A percentile compares a stretch with the other conserved stretches of the same genome.
Evolutionary conservation across 192 early-diverging fungal species (phyloP).

Genomic region (Dispira parvispora): DNA sequence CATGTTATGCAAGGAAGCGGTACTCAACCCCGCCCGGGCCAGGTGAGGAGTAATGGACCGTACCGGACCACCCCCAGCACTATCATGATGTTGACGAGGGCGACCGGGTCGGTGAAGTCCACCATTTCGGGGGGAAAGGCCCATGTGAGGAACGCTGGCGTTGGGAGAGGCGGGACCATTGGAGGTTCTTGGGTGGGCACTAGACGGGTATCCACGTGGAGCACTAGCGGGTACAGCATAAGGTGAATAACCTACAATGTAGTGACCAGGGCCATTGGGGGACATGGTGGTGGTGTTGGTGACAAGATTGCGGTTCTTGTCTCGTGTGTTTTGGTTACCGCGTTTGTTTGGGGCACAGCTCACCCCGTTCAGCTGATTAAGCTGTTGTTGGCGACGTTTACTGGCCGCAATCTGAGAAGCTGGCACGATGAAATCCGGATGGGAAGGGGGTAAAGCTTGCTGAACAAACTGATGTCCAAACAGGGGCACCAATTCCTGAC

Average conservation of each 20-base stretch:
- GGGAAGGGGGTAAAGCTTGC: background rate
- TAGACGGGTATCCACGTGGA: background rate
- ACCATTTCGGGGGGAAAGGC: no score
- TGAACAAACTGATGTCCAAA: constrained; percentile 1
- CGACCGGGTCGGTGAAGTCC: no score
- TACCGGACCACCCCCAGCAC: background rate
- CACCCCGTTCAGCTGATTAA: background rate
- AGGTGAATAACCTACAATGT: no score
- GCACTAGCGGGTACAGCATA: background rate
- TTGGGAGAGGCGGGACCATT: no score
- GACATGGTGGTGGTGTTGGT: no score
- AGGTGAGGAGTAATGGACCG: constrained; percentile 4
- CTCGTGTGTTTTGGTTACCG: no score
- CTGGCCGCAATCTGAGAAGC: background rate
- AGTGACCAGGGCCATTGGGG: no score
- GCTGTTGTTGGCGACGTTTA: background rate
- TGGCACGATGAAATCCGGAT: constrained; percentile 2
- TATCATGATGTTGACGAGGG: no score
- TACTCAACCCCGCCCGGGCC: background rate
- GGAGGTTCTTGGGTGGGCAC: background rate
- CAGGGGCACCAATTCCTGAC: constrained; percentile 5
- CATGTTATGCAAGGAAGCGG: background rate
- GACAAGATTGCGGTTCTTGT: no score
- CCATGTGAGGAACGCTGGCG: no score
- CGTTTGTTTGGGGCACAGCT: no score